A percentile compares a stretch with the other conserved stretches of the same genome.
Conservation (phyloP, 202 grass and related monocot species). For the Dendrocalamus latiflorus region DNA sequence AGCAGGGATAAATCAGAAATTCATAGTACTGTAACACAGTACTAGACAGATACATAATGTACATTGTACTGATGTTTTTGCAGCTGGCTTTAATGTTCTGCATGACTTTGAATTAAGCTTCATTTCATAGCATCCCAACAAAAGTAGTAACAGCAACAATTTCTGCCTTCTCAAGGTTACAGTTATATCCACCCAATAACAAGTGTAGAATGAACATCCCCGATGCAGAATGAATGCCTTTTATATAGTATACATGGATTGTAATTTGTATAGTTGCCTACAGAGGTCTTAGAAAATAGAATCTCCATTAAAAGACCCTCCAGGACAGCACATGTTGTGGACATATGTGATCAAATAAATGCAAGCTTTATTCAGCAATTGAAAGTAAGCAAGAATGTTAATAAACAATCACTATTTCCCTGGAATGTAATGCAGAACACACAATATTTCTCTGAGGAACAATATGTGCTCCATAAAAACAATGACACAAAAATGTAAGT, state of each 20-base stretch:
- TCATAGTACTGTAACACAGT: neutral
- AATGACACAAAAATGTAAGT: neutral
- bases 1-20: slow-evolving; percentile 11
- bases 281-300: neutral
- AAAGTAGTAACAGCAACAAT: neutral
- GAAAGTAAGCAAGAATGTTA: neutral
- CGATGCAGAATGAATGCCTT: neutral
- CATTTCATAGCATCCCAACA: neutral
- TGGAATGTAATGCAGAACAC: neutral
- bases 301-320: neutral
- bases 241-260: neutral
- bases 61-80: neutral
- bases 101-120: neutral
- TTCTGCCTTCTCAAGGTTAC: neutral
- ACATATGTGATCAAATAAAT: neutral
- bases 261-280: neutral
- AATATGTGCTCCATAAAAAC: neutral
- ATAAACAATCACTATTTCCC: neutral
- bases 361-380: neutral
- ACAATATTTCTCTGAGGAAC: neutral
- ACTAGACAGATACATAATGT: slow-evolving; percentile 6
- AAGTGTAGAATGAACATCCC: neutral
- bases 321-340: neutral
- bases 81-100: neutral
- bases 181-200: neutral